A percentile compares a stretch with the other conserved stretches of the same genome.
Evolutionary conservation across 139 green algal species (phyloP).

Genomic region (Astrephomene gubernaculifera): DNA sequence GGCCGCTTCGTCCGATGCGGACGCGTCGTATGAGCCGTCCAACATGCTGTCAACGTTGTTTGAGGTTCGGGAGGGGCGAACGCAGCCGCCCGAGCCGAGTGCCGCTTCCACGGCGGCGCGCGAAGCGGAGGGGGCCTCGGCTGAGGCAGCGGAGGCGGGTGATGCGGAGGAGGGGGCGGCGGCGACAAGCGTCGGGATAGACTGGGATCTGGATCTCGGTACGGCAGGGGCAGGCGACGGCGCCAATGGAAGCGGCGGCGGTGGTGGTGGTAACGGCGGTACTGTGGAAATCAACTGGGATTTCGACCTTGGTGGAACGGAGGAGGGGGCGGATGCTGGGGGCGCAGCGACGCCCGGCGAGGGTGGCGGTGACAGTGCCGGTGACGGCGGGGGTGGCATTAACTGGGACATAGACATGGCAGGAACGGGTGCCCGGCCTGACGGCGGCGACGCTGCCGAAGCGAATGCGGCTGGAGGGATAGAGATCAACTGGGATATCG

Average conservation of each 20-base stretch:
- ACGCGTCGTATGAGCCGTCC: neutral
- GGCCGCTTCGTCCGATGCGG: neutral
- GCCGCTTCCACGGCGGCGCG: neutral
- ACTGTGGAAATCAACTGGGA: constrained; percentile 63
- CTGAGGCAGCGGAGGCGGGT: neutral
- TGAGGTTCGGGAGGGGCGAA: constrained; percentile 42
- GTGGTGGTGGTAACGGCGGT: neutral
- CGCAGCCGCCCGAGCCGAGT: neutral
- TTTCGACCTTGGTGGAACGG: constrained; percentile 2
- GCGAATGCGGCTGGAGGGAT: constrained; percentile 7
- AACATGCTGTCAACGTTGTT: constrained; percentile 13
- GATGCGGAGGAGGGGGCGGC: neutral
- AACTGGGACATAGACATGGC: constrained; percentile 78
- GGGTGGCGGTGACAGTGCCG: constrained; percentile 33
- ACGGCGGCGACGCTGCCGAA: constrained; percentile 6
- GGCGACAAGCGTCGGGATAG: neutral
- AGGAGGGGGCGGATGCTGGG: no score
- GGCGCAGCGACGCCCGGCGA: neutral
- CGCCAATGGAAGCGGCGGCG: neutral
- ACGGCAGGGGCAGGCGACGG: constrained; percentile 15
- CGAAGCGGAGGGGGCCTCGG: neutral
- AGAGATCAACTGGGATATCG: constrained; percentile 56
- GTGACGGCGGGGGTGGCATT: constrained; percentile 47
- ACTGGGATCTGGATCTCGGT: constrained; percentile 5
- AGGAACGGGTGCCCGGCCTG: neutral